Evolutionary conservation across 2,329 filamentous ascomycete genomes (phyloP), one percentile per base, ranked within the genome.

Genomic region (Fusarium domesticum): DNA sequence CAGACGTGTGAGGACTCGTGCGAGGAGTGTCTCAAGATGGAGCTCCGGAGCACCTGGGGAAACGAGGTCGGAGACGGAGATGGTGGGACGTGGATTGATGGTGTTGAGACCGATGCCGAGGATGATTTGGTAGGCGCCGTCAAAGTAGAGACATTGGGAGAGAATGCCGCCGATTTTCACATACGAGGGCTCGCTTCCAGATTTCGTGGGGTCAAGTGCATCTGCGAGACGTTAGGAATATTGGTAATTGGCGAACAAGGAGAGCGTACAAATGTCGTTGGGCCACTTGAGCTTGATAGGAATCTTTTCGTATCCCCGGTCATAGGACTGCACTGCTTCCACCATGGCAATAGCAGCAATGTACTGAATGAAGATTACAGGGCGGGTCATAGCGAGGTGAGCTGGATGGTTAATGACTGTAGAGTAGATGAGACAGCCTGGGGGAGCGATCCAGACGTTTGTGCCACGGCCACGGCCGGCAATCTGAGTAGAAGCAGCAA

Each of bases 201-300:
- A 73, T 36, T 74, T 75, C 41, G 67, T 71, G 6, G 78, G 87
- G 59, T 89, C 84, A 17, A 80, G 73, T 1, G 84, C 85, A 60
- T 89, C 80, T 81, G 44, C 12, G 0, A 14, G 4, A 3, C 42
- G 32, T 50, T 6, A 37, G 35, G 5, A 2, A 3, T 5, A 12
- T 1, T 2, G 18, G 10, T 25, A 10, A 7, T 3, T 17, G 6
- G 5, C 1, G 17, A 1, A 16, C 2, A 1, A 5, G 6, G 5
- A 3, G 5, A 43, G n/a, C 76, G 65, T 67, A 84, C 82, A 92
- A 42, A 98, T 88, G 62, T 98, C 93, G 60, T 98, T 98, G 10
- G 93, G 93, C 93, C 93, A 98, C 67, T 98, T 98, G 23, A 98
- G 70, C 63, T 87, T 90, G 32, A 98, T 77, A 1, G 88, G 87